Base-by-base conservation (phyloP, 2,329 filamentous ascomycete genomes). In the Ophiostoma populinum region DNA sequence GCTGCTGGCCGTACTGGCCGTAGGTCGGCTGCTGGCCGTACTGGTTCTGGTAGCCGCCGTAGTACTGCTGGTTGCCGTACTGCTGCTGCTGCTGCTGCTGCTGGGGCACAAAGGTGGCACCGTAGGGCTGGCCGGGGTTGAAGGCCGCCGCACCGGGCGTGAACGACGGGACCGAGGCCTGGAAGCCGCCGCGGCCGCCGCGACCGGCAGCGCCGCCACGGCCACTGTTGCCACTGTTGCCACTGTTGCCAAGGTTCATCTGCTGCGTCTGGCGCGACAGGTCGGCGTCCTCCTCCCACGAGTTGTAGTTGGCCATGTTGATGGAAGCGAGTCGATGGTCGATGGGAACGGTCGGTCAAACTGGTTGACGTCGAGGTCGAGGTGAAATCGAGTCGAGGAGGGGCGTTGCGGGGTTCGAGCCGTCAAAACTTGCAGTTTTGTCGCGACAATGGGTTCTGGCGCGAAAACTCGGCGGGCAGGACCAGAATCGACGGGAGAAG, bases 281-380 rank as follows among this genome's bases (percentile, higher is more conserved):
- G 54, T 81, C 78, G 49, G 76, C 75, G 51, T 86, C 81, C 51
- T 92, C 83, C 61, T 95, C 86, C 81, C 90, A 95, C 43, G 85
- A 93, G 57, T 92, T 85, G 50, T 83, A 80, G 56, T 86, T 75
- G 49, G 86, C 40, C 43, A 45, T 45, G 29, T 18, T 44, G 22
- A n/a, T n/a, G n/a, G n/a, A n/a, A n/a, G n/a, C n/a, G n/a, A n/a
- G n/a, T 24, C 5, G 12, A 17, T n/a, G 26, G 2, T 24, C 11
- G 19, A 21, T 16, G 27, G 9, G n/a, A 13, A 24, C 16, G 19
- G 16, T 16, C 5, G 15, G 10, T 22, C 18, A 9, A 20, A 22
- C n/a, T 11, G 3, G 30, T 32, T 12, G 28, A 17, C 17, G 15
- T 30, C 10, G 28, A 13, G 18, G 21, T 24, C n/a, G 19, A 21